These are phyloP conservation scores for Starmerella etchellsii DNA, from an alignment of 805 yeast genomes.

Conservation along the genomic window DNA sequence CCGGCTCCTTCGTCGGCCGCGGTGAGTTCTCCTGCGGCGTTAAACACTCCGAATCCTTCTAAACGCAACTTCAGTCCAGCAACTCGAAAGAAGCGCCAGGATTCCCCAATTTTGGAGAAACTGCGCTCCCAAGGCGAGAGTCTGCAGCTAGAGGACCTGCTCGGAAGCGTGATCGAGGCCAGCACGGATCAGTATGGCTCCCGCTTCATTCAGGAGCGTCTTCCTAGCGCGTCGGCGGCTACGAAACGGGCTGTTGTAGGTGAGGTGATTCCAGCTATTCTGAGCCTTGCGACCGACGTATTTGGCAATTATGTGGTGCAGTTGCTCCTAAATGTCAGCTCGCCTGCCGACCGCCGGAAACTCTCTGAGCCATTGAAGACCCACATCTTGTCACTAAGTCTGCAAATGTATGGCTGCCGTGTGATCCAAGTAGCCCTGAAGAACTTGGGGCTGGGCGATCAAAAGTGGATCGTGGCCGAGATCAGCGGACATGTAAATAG, in stretches of 20 bases:
- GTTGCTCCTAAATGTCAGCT: constrained; percentile 78
- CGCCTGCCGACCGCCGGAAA: constrained; percentile 51
- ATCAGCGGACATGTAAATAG: constrained; percentile 46
- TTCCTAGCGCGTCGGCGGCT: constrained; percentile 47
- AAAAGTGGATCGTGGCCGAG: constrained; percentile 56
- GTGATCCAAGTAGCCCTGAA: constrained; percentile 92
- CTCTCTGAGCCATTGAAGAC: constrained; percentile 63
- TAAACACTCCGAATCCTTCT: no score
- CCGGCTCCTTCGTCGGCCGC: no score
- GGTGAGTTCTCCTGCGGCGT: not conserved
- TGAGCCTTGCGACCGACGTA: constrained; percentile 84
- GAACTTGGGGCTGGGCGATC: constrained; percentile 49
- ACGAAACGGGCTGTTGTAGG: constrained; percentile 73
- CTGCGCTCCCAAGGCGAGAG: constrained; percentile 4
- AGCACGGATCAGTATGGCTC: constrained; percentile 96
- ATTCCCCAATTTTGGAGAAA: constrained; percentile 10
- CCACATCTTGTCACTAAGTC: constrained; percentile 57
- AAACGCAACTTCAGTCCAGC: not conserved
- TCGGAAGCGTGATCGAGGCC: constrained; percentile 81
- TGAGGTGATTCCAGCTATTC: constrained; percentile 62
- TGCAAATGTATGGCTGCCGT: constrained; percentile 97
- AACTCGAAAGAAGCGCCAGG: constrained; percentile 6
- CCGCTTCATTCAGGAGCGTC: constrained; percentile 83
- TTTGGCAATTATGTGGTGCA: constrained; percentile 97
- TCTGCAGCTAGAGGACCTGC: constrained; percentile 59